A percentile compares a stretch with the other conserved stretches of the same genome.
Conservation (phyloP, 768 basidiomycete genomes). For the Rhodotorula toruloides region DNA sequence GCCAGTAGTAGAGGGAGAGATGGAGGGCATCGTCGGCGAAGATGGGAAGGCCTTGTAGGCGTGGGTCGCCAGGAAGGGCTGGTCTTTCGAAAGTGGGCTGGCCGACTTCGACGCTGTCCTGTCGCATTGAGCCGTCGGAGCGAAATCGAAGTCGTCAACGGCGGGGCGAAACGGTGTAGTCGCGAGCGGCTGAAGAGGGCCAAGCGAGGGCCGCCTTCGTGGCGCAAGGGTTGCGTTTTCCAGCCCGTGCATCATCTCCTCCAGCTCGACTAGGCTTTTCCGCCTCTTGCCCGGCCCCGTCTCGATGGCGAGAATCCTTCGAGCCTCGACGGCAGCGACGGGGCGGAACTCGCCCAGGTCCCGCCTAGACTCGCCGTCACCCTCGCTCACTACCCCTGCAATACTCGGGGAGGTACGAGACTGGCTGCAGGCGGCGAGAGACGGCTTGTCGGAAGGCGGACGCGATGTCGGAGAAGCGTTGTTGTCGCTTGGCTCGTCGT, state of each 20-base stretch:
- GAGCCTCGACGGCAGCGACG: not conserved
- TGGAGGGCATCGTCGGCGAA: not conserved
- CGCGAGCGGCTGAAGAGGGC: not conserved
- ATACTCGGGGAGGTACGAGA: too few species aligned
- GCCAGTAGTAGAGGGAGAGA: not conserved
- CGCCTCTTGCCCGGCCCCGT: slow-evolving; percentile 1
- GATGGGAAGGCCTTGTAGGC: slow-evolving; percentile 16
- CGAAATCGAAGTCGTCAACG: not conserved
- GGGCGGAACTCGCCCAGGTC: slow-evolving; percentile 1
- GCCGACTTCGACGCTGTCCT: too few species aligned
- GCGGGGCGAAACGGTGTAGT: not conserved
- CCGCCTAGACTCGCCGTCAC: not conserved
- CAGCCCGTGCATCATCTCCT: not conserved
- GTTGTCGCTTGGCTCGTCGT: too few species aligned
- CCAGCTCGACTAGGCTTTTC: slow-evolving; percentile 24
- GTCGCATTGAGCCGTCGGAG: too few species aligned
- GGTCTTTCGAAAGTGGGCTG: too few species aligned
- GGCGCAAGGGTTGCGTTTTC: not conserved
- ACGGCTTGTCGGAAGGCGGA: too few species aligned
- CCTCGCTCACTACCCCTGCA: too few species aligned
- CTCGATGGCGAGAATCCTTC: not conserved
- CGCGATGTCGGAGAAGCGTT: not conserved
- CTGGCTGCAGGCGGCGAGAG: too few species aligned
- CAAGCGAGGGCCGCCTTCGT: slow-evolving; percentile 3
- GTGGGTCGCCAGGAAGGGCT: too few species aligned